phyloP scores from a whole-genome alignment of 768 basidiomycete species.

The Russula sp. region DNA sequence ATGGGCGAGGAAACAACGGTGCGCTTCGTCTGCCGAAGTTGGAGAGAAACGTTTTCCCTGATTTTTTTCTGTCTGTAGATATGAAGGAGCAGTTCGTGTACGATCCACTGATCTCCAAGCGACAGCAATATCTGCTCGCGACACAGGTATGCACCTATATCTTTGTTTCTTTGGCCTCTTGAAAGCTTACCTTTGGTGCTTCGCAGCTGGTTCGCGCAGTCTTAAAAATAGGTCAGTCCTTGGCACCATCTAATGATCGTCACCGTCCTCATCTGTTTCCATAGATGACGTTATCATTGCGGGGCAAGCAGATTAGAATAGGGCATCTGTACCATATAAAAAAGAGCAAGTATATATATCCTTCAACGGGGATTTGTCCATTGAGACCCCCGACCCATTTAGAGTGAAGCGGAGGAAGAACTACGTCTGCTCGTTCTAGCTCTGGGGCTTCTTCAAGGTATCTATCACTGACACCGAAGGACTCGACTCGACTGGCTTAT shows the following conservation, averaged over 20 bases:
- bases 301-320: conserved; percentile 65
- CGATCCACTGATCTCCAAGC: conserved; percentile 94
- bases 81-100: conserved; percentile 98
- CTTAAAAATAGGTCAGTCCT: conserved; percentile 69
- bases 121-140: conserved; percentile 95
- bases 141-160: conserved; percentile 60
- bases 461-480: too few species aligned
- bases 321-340: conserved; percentile 16
- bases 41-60: not conserved
- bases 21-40: conserved; percentile 22
- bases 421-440: too few species aligned
- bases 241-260: not conserved
- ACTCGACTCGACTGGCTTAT: too few species aligned
- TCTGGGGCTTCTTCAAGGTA: too few species aligned
- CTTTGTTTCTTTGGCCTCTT: not conserved
- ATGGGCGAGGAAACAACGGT: conserved; percentile 82
- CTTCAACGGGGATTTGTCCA: not conserved
- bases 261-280: conserved; percentile 6
- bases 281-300: conserved; percentile 74
- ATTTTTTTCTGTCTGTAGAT: conserved; percentile 41
- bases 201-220: conserved; percentile 73
- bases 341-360: conserved; percentile 16
- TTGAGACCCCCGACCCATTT: not conserved
- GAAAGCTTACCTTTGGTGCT: not conserved
- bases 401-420: too few species aligned